Conservation (phyloP, 2,329 filamentous ascomycete genomes). For the Paecilomyces dactylethromorphus region DNA sequence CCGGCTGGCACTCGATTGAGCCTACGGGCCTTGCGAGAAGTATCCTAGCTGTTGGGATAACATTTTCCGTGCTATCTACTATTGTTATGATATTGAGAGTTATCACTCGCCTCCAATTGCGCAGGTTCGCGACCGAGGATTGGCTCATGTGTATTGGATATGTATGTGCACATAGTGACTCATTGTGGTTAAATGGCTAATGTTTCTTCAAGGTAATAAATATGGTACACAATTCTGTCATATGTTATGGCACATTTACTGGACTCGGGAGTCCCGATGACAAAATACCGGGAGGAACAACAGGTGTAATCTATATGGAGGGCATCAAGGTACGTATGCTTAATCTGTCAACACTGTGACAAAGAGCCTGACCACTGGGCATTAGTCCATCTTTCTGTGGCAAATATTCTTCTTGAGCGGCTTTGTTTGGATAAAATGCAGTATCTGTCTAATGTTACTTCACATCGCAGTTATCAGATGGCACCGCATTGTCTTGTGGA, state of each 20-base stretch:
- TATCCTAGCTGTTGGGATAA: not conserved
- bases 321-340: not conserved
- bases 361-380: not conserved
- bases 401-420: constrained; percentile 5
- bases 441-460: constrained; percentile 10
- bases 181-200: not conserved
- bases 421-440: constrained; percentile 6
- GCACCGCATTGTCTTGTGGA: not conserved
- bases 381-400: not conserved
- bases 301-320: not conserved
- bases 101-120: not conserved
- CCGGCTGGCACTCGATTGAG: not conserved
- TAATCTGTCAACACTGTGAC: not conserved
- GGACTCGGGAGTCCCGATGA: not conserved
- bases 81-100: not conserved
- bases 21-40: not conserved
- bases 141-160: not conserved
- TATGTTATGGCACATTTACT: not conserved
- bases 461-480: not conserved
- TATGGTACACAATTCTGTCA: not conserved
- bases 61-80: not conserved
- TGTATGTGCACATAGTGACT: not conserved
- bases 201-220: not conserved
- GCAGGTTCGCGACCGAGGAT: not conserved
- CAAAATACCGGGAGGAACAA: not conserved